Evolutionary conservation across 2,329 filamentous ascomycete genomes (phyloP).

Genomic region (Rugonectria rugulosa): DNA sequence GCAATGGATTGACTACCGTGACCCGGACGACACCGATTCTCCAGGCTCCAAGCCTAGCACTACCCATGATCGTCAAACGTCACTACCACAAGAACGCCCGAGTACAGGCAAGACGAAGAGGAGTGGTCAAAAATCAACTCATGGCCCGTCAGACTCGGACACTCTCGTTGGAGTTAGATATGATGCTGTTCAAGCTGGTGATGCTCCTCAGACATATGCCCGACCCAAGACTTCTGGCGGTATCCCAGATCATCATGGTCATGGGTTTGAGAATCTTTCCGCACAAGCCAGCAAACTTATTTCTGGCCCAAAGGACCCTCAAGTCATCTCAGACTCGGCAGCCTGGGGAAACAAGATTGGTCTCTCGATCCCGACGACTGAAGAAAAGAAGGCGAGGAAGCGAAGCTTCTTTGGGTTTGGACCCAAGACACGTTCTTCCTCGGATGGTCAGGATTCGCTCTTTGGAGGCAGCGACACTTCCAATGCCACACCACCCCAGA

Average conservation of each 20-base stretch:
- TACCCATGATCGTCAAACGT: conserved; percentile 50
- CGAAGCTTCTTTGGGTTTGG: conserved; percentile 77
- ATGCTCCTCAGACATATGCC: conserved; percentile 54
- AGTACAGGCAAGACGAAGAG: conserved; percentile 41
- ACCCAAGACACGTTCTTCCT: conserved; percentile 64
- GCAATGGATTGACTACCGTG: conserved; percentile 83
- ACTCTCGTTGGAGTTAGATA: conserved; percentile 66
- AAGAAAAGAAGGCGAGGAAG: conserved; percentile 86
- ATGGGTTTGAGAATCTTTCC: conserved; percentile 44
- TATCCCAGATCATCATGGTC: conserved; percentile 46
- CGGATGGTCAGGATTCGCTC: conserved; percentile 64
- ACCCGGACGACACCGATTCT: conserved; percentile 59
- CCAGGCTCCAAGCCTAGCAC: conserved; percentile 38
- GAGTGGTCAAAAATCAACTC: conserved; percentile 43
- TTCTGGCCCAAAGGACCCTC: conserved; percentile 84
- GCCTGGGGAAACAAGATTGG: conserved; percentile 84
- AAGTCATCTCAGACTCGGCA: conserved; percentile 82
- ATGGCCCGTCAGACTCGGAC: conserved; percentile 51
- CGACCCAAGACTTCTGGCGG: conserved; percentile 48
- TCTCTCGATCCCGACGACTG: conserved; percentile 57
- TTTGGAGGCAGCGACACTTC: conserved; percentile 58
- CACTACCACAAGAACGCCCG: conserved; percentile 41
- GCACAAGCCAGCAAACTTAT: conserved; percentile 64
- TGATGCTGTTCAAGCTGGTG: conserved; percentile 61
- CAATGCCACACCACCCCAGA: conserved; percentile 52